These are phyloP conservation scores for Metschnikowia koreensis DNA, from an alignment of 805 yeast genomes.

Conservation along the genomic window DNA sequence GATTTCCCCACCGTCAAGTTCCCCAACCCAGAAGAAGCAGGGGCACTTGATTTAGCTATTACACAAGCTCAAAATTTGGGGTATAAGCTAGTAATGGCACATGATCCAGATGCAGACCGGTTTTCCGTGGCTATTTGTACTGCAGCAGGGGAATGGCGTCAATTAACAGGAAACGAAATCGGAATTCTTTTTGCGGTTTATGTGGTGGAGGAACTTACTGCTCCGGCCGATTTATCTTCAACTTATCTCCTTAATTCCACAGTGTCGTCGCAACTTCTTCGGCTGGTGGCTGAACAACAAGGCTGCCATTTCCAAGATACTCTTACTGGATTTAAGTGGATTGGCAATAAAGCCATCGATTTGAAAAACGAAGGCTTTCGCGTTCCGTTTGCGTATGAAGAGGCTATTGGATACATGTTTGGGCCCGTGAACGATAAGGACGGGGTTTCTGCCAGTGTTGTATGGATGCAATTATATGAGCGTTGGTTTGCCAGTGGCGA, in stretches of 20 bases:
- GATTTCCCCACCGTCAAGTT: conserved; percentile 80
- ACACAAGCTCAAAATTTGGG: conserved; percentile 52
- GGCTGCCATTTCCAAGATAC: conserved; percentile 75
- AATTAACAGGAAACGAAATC: conserved; percentile 86
- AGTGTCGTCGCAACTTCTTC: conserved; percentile 83
- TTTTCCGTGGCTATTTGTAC: conserved; percentile 73
- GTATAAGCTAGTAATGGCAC: conserved; percentile 67
- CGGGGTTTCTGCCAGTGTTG: conserved; percentile 77
- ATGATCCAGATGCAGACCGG: conserved; percentile 97
- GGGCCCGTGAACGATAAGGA: conserved; percentile 84
- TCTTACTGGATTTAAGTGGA: conserved; percentile 96
- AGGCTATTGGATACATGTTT: conserved; percentile 95
- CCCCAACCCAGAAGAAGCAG: conserved; percentile 95
- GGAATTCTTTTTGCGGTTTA: conserved; percentile 81
- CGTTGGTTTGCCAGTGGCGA: conserved; percentile 45
- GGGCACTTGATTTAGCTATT: conserved; percentile 78
- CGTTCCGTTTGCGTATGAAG: conserved; percentile 92
- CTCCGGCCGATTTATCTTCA: conserved; percentile 25
- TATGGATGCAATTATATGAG: conserved; percentile 70
- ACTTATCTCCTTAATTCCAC: conserved; percentile 78
- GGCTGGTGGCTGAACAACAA: conserved; percentile 59
- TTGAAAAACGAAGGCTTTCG: conserved; percentile 58
- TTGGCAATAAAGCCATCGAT: conserved; percentile 83
- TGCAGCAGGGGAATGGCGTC: conserved; percentile 55
- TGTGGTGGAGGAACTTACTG: conserved; percentile 38